Evolutionary conservation across 2,329 filamentous ascomycete genomes (phyloP).

Genomic region (Dryadomyces quercus-mongolicae): DNA sequence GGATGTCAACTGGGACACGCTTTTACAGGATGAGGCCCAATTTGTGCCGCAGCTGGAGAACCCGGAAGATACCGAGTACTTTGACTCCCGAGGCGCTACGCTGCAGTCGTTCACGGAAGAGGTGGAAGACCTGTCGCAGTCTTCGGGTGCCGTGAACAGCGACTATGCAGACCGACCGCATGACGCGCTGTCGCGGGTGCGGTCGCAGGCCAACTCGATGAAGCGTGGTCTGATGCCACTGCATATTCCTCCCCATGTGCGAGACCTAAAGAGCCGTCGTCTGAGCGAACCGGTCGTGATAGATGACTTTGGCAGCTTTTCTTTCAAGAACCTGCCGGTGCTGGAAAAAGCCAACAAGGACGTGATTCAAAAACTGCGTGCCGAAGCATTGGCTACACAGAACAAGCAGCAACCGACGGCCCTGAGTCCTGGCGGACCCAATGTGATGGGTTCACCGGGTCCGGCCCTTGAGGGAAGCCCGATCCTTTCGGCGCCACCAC

Average conservation of each 20-base stretch:
- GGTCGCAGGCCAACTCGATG: slow-evolving; percentile 74
- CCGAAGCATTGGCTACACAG: slow-evolving; percentile 68
- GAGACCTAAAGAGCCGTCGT: slow-evolving; percentile 75
- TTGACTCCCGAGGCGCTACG: slow-evolving; percentile 82
- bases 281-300: slow-evolving; percentile 79
- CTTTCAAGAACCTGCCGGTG: slow-evolving; percentile 94
- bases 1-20: slow-evolving; percentile 75
- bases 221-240: slow-evolving; percentile 91
- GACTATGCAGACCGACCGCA: slow-evolving; percentile 86
- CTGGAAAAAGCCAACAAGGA: slow-evolving; percentile 98
- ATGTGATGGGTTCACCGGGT: slow-evolving; percentile 42
- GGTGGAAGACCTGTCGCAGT: slow-evolving; percentile 77
- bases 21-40: slow-evolving; percentile 90
- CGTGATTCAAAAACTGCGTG: slow-evolving; percentile 88
- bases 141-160: slow-evolving; percentile 51
- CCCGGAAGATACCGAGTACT: slow-evolving; percentile 96
- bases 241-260: slow-evolving; percentile 91
- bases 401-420: slow-evolving; percentile 33
- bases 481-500: slow-evolving; percentile 44
- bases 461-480: slow-evolving; percentile 73
- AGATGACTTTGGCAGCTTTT: slow-evolving; percentile 93
- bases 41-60: slow-evolving; percentile 90
- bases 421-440: slow-evolving; percentile 28
- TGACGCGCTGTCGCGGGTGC: slow-evolving; percentile 81
- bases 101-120: slow-evolving; percentile 89